Percentiles rank a stretch among this genome's conserved stretches.
These are phyloP conservation scores for Buxus sempervirens DNA, from an alignment of 164 flowering plant species.

Conservation along the genomic window DNA sequence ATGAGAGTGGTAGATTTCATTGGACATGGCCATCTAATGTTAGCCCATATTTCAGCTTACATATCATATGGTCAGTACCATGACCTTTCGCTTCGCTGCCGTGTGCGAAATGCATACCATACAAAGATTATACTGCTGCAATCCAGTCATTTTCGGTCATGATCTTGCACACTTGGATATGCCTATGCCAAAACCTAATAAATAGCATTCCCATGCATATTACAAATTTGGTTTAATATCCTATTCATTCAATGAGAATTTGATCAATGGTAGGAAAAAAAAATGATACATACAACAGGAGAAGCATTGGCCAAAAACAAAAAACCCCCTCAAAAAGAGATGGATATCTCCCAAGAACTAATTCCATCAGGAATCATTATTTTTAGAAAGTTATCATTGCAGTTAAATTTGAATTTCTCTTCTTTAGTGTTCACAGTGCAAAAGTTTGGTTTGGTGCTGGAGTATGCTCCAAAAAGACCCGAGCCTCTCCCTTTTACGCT, in stretches of 20 bases:
- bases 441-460: slow-evolving; percentile 35
- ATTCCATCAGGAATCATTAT: slow-evolving; percentile 29
- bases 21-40: no score
- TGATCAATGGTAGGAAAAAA: not conserved
- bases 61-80: no score
- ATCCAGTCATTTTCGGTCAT: no score
- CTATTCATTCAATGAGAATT: not conserved
- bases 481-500: slow-evolving; percentile 46
- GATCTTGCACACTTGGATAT: no score
- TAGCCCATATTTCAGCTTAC: no score
- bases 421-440: slow-evolving; percentile 36
- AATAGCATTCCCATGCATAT: not conserved
- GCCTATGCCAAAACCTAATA: no score
- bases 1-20: no score
- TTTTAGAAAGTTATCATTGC: slow-evolving; percentile 35
- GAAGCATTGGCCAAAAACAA: not conserved
- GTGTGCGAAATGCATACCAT: no score
- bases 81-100: no score
- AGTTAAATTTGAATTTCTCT: slow-evolving; percentile 27
- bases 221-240: not conserved
- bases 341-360: slow-evolving; percentile 39
- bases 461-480: slow-evolving; percentile 55
- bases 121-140: no score
- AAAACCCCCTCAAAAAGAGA: slow-evolving; percentile 29
- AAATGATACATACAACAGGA: not conserved